phyloP scores from a whole-genome alignment of 306 rosid species.

The Cucumis sativus region Cucumber_9930_V3 NC_026656.2:17380001-17380500 shows the following conservation, averaged over 20 bases:
- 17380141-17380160: constrained; percentile 63
- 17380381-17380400: not conserved
- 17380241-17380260: constrained; percentile 15
- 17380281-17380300: not conserved
- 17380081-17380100: not conserved
- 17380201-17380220: constrained; percentile 75
- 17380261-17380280: constrained; percentile 9
- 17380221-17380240: constrained; percentile 36
- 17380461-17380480: not conserved
- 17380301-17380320: not conserved
- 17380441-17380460: not conserved
- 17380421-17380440: not conserved
- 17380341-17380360: not conserved
- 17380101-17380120: not conserved
- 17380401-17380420: not conserved
- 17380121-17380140: constrained; percentile 29
- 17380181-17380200: constrained; percentile 72
- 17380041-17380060: not conserved
- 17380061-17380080: not conserved
- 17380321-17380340: not conserved
- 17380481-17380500: not conserved
- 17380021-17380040: not conserved
- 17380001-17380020: not conserved
- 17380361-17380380: not conserved
- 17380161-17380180: constrained; percentile 76